These are phyloP conservation scores for Candida sp. DNA, from an alignment of 1,139 yeast species.

Conservation along the genomic window DNA sequence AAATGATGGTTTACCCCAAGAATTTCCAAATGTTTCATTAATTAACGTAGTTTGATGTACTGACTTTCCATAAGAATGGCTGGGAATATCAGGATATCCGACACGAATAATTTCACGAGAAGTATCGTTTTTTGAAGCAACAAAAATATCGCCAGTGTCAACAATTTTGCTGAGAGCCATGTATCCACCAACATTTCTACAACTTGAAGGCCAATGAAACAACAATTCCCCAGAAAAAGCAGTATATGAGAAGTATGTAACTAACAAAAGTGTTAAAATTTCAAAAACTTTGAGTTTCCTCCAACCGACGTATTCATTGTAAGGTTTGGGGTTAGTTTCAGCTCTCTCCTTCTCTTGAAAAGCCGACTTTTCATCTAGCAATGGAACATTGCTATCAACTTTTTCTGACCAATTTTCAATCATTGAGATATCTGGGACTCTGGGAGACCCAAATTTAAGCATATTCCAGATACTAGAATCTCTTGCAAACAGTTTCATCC, in stretches of 20 bases:
- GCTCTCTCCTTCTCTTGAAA: background rate
- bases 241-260: background rate
- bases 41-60: slow-evolving; percentile 22
- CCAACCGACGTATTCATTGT: background rate
- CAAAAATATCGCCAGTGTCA: background rate
- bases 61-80: slow-evolving; percentile 25
- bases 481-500: slow-evolving; percentile 16
- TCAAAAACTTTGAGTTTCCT: background rate
- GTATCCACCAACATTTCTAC: background rate
- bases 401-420: background rate
- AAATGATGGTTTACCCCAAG: slow-evolving; percentile 34
- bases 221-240: background rate
- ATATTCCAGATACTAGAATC: slow-evolving; percentile 19
- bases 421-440: slow-evolving; percentile 3
- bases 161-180: background rate
- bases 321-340: background rate
- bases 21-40: slow-evolving; percentile 32
- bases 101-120: slow-evolving; percentile 22
- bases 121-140: background rate
- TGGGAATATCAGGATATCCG: slow-evolving; percentile 25
- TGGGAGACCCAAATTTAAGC: slow-evolving; percentile 13
- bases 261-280: background rate
- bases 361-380: background rate
- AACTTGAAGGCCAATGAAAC: background rate
- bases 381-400: background rate